Percentiles rank a stretch among this genome's conserved stretches.
These are phyloP conservation scores for Hanseniaspora lachancei DNA, from an alignment of 805 yeast species.

Conservation along the genomic window DNA sequence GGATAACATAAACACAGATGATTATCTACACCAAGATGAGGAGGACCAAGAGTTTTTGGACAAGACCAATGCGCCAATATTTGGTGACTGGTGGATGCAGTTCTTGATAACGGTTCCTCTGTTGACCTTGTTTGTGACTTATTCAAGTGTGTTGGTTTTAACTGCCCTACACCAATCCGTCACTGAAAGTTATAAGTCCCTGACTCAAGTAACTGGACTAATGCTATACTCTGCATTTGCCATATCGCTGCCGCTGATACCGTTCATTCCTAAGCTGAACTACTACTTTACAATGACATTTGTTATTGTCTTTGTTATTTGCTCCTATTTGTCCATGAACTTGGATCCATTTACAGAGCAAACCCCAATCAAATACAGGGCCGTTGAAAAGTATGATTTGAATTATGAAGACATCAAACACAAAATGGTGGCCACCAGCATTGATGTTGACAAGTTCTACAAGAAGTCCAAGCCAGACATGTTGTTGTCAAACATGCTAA, in stretches of 20 bases:
- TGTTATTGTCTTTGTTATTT: conserved; percentile 28
- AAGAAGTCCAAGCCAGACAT: conserved; percentile 15
- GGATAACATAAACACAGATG: conserved; percentile 14
- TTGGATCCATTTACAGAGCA: conserved; percentile 45
- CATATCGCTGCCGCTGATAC: conserved; percentile 41
- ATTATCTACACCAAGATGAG: neutral
- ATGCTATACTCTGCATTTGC: conserved; percentile 28
- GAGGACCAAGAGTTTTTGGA: conserved; percentile 2
- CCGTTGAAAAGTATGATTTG: conserved; percentile 49
- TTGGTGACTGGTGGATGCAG: conserved; percentile 75
- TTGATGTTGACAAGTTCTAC: conserved; percentile 2
- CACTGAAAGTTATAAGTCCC: conserved; percentile 46
- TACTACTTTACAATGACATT: conserved; percentile 34
- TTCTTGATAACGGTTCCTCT: conserved; percentile 56
- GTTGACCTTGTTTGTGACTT: conserved; percentile 40
- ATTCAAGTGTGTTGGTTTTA: conserved; percentile 39
- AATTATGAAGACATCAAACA: conserved; percentile 16
- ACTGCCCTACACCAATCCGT: conserved; percentile 59
- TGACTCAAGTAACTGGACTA: conserved; percentile 29
- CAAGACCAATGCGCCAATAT: conserved; percentile 14
- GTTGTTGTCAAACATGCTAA: conserved; percentile 28
- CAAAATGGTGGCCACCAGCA: neutral
- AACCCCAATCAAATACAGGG: conserved; percentile 61
- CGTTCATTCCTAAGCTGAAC: conserved; percentile 59
- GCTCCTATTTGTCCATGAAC: conserved; percentile 30